A percentile compares a stretch with the other conserved stretches of the same genome.
Conservation (phyloP, 768 basidiomycete genomes). For the Collybiopsis luxurians region DNA sequence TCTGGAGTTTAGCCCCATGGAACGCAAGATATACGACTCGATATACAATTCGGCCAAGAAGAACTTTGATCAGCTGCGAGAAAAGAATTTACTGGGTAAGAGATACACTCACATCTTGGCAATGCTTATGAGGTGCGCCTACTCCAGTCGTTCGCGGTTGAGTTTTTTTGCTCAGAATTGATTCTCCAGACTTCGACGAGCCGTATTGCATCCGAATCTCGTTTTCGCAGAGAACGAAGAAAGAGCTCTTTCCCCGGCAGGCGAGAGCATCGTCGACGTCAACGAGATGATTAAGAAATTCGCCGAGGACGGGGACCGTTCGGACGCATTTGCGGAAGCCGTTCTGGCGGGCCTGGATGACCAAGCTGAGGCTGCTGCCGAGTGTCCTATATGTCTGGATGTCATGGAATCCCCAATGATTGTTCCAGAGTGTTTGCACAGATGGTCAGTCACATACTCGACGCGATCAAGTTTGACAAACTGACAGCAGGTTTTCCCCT, state of each 20-base stretch:
- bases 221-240: slow-evolving; percentile 58
- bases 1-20: slow-evolving; percentile 78
- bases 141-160: not conserved
- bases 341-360: slow-evolving; percentile 61
- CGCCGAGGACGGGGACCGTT: slow-evolving; percentile 30
- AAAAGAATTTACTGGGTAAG: slow-evolving; percentile 73
- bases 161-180: slow-evolving; percentile 7
- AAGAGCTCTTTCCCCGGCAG: slow-evolving; percentile 30
- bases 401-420: slow-evolving; percentile 68
- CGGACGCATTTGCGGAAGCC: slow-evolving; percentile 54
- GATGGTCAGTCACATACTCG: slow-evolving; percentile 46
- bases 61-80: slow-evolving; percentile 76
- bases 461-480: not conserved
- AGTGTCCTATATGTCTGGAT: slow-evolving; percentile 84
- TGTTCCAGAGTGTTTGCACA: slow-evolving; percentile 75
- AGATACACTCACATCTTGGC: slow-evolving; percentile 89
- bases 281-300: slow-evolving; percentile 59
- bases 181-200: slow-evolving; percentile 70
- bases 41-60: slow-evolving; percentile 78
- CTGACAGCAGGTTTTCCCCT: not conserved
- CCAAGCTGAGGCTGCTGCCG: slow-evolving; percentile 41
- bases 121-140: slow-evolving; percentile 84
- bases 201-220: slow-evolving; percentile 87
- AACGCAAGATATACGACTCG: slow-evolving; percentile 86
- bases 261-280: slow-evolving; percentile 49